phyloP scores from a whole-genome alignment of 768 basidiomycete species.

The Amanita pseudoporphyria region DNA sequence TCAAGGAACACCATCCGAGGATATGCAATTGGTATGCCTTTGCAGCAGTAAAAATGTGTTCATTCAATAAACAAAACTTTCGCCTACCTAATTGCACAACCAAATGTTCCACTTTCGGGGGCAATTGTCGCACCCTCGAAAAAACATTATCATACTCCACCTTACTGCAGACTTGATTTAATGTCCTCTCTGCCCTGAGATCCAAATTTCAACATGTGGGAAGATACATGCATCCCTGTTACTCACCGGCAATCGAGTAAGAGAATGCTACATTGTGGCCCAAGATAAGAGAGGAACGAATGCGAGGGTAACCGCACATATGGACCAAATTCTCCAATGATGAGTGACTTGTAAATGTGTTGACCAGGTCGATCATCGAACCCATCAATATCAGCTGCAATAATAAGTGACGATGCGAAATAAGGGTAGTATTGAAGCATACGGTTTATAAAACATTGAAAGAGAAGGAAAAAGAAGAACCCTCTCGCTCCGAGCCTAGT shows the following conservation, averaged over 20 bases:
- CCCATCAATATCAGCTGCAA: constrained; percentile 65
- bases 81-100: constrained; percentile 65
- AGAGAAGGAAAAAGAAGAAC: constrained; percentile 89
- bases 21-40: constrained; percentile 80
- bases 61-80: constrained; percentile 1
- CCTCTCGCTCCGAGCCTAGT: constrained; percentile 71
- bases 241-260: constrained; percentile 74
- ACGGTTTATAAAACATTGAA: constrained; percentile 90
- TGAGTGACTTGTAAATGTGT: constrained; percentile 60
- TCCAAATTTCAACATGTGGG: not conserved
- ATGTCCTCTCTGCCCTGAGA: constrained; percentile 73
- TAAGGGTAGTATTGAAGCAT: constrained; percentile 4
- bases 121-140: constrained; percentile 46
- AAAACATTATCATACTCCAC: constrained; percentile 70
- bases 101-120: constrained; percentile 67
- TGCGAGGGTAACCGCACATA: constrained; percentile 78
- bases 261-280: constrained; percentile 66
- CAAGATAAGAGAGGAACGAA: constrained; percentile 72
- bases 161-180: constrained; percentile 70
- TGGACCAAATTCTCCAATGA: constrained; percentile 69
- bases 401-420: constrained; percentile 2
- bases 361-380: constrained; percentile 45
- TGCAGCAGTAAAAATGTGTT: not conserved
- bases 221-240: constrained; percentile 4
- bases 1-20: constrained; percentile 91